Evolutionary conservation across 2,329 filamentous ascomycete genomes (phyloP).

Genomic region (Diaporthe eres): DNA sequence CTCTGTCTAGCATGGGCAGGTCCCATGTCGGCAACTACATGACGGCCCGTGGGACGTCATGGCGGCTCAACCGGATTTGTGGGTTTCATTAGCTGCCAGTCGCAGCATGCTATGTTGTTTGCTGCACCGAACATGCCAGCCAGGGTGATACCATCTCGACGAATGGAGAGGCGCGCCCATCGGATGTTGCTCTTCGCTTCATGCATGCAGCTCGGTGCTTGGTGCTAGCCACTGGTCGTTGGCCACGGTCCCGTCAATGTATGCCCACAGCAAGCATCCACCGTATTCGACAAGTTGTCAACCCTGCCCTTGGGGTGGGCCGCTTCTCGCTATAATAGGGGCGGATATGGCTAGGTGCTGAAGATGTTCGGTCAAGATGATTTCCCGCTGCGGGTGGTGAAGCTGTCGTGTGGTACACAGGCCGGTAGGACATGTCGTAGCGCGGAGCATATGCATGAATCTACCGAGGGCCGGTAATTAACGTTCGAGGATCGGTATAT

Average conservation of each 20-base stretch:
- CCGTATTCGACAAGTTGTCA: not conserved
- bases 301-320: not conserved
- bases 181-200: not conserved
- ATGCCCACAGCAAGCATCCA: not conserved
- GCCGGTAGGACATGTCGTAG: not conserved
- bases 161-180: too few species aligned
- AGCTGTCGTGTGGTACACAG: not conserved
- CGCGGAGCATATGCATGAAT: not conserved
- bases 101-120: not conserved
- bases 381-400: not conserved
- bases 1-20: not conserved
- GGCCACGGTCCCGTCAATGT: not conserved
- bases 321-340: not conserved
- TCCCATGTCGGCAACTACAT: not conserved
- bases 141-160: not conserved
- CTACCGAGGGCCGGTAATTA: not conserved
- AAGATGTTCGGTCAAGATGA: too few species aligned
- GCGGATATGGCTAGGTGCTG: not conserved
- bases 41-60: not conserved
- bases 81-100: not conserved
- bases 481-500: not conserved
- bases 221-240: too few species aligned
- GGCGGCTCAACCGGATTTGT: conserved; percentile 2
- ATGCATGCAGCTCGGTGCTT: not conserved
- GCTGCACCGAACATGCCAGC: not conserved